A percentile compares a stretch with the other conserved stretches of the same genome.
Conservation (phyloP, 1,284 basidiomycete species). For the Rhodotorula mucilaginosa region DNA sequence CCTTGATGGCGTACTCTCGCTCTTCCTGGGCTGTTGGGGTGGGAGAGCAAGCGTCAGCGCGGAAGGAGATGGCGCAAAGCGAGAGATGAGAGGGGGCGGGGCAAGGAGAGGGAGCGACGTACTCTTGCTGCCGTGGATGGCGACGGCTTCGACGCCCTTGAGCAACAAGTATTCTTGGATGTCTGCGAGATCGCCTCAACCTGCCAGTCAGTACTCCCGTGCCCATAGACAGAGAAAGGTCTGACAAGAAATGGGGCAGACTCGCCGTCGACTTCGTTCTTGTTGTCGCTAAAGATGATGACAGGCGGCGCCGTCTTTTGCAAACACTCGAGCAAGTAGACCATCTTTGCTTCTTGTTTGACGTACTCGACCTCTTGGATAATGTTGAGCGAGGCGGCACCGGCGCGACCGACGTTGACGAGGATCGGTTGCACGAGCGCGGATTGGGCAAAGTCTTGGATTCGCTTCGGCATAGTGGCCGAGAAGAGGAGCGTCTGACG, state of each 20-base stretch:
- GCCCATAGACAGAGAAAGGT: neutral
- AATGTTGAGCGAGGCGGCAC: slow-evolving; percentile 94
- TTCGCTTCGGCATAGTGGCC: slow-evolving; percentile 98
- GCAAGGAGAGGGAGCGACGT: slow-evolving; percentile 44
- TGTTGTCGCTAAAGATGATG: slow-evolving; percentile 97
- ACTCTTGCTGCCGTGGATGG: slow-evolving; percentile 98
- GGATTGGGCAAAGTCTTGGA: slow-evolving; percentile 96
- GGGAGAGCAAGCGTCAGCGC: neutral
- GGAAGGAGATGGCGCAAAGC: neutral
- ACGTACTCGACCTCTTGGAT: slow-evolving; percentile 98
- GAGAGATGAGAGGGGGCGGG: neutral
- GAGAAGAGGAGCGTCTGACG: slow-evolving; percentile 96
- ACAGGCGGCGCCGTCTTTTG: slow-evolving; percentile 99
- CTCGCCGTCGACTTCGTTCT: slow-evolving; percentile 96
- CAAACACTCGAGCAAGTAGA: slow-evolving; percentile 92
- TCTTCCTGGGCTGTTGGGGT: slow-evolving; percentile 82
- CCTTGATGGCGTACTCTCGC: slow-evolving; percentile 95
- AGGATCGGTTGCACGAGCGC: slow-evolving; percentile 88
- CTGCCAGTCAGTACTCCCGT: neutral
- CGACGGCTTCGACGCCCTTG: slow-evolving; percentile 97
- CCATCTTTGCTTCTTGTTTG: slow-evolving; percentile 99
- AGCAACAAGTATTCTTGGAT: slow-evolving; percentile 96
- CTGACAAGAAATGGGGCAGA: neutral
- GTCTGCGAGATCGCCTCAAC: slow-evolving; percentile 56
- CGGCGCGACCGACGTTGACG: slow-evolving; percentile 96